Conservation (phyloP, 768 basidiomycete genomes). For the Podaxis rugospora region DNA sequence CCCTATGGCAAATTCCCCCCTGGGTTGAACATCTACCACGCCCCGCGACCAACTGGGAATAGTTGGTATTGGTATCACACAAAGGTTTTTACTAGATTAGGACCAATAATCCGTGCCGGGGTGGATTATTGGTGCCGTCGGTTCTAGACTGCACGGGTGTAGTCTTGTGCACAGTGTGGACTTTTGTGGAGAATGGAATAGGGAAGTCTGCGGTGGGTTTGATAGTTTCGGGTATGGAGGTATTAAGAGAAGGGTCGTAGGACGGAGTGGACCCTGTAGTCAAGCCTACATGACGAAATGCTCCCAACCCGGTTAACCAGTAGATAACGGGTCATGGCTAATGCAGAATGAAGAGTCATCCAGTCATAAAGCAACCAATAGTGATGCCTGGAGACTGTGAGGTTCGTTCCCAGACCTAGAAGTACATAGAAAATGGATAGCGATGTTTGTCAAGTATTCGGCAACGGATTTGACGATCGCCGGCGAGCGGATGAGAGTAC, state of each 20-base stretch:
- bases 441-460: background rate
- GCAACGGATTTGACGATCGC: background rate
- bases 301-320: background rate
- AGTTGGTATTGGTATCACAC: background rate
- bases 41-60: background rate
- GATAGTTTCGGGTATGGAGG: too few relatives aligned
- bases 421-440: background rate
- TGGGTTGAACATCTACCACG: background rate
- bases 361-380: background rate
- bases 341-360: background rate
- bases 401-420: background rate
- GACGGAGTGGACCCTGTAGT: background rate
- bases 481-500: background rate
- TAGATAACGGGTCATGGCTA: background rate
- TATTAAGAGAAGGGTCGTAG: background rate
- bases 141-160: background rate
- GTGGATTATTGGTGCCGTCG: too few relatives aligned
- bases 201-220: background rate
- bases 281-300: background rate
- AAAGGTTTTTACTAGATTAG: too few relatives aligned
- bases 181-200: background rate
- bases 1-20: background rate
- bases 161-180: background rate
- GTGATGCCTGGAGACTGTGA: background rate
- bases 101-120: too few relatives aligned